These are phyloP conservation scores for Haplosporangium gracile DNA, from an alignment of 192 early-diverging fungal species.

Conservation along the genomic window DNA sequence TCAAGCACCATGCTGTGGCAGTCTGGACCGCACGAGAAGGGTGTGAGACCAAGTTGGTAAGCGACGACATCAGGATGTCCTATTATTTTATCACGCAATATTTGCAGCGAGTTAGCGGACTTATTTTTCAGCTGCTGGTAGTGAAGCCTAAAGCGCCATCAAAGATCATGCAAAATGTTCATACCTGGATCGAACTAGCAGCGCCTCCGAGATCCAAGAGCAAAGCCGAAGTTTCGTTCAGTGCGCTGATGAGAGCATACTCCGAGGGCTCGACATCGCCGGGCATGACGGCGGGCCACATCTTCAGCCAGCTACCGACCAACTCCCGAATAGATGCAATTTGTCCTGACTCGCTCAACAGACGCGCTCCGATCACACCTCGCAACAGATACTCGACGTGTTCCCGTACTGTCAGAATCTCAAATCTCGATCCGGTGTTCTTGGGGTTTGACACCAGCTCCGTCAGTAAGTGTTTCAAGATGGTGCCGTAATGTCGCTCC, in stretches of 20 bases:
- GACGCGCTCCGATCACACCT: conserved; percentile 78
- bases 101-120: neutral
- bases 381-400: conserved; percentile 75
- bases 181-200: conserved; percentile 67
- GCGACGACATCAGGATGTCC: conserved; percentile 75
- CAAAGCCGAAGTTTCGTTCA: conserved; percentile 81
- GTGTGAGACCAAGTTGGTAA: conserved; percentile 78
- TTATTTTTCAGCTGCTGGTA: neutral
- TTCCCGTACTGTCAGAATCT: conserved; percentile 71
- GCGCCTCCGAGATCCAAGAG: conserved; percentile 85
- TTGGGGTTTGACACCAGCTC: conserved; percentile 70
- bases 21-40: conserved; percentile 80
- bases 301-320: conserved; percentile 70
- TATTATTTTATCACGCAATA: conserved; percentile 18
- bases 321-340: conserved; percentile 74
- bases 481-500: conserved; percentile 78
- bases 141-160: neutral
- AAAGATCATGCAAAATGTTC: neutral
- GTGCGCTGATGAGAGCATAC: conserved; percentile 73
- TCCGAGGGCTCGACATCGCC: conserved; percentile 66
- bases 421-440: conserved; percentile 62
- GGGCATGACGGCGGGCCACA: conserved; percentile 65
- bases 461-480: conserved; percentile 76
- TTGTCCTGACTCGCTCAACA: conserved; percentile 87
- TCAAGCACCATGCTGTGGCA: conserved; percentile 77